Conservation (phyloP, 352 stramenopile species). For the Pythium myriotylum region DNA sequence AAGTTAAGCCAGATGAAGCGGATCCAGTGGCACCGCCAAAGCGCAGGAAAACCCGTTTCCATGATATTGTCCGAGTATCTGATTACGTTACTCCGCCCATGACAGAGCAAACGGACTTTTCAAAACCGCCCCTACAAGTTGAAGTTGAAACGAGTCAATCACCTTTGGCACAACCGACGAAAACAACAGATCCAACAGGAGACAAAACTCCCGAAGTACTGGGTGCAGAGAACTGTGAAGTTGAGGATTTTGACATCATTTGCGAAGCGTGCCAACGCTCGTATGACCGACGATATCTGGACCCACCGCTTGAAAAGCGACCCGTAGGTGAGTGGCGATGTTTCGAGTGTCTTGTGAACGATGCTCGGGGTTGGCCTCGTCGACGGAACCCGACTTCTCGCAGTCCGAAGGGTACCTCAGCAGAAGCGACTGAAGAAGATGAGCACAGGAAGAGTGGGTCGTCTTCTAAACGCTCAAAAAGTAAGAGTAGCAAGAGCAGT, state of each 20-base stretch:
- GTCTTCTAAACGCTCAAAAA: conserved; percentile 48
- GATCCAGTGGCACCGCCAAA: conserved; percentile 3
- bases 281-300: conserved; percentile 85
- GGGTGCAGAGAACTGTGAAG: conserved; percentile 1
- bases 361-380: conserved; percentile 79
- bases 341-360: conserved; percentile 89
- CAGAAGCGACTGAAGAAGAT: conserved; percentile 16
- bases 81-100: conserved; percentile 5
- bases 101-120: not conserved
- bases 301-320: conserved; percentile 75
- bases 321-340: conserved; percentile 81
- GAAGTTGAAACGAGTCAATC: not conserved
- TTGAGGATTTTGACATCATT: conserved; percentile 75
- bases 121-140: too few relatives aligned
- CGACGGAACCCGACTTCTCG: conserved; percentile 40
- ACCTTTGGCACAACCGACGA: not conserved
- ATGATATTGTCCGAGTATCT: conserved; percentile 18
- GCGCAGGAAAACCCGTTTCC: conserved; percentile 26
- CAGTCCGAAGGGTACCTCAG: conserved; percentile 13
- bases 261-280: conserved; percentile 77
- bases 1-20: not conserved
- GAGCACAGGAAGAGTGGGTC: conserved; percentile 38
- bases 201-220: not conserved
- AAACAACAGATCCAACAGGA: not conserved
- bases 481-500: conserved; percentile 37